Percentiles rank a stretch among this genome's conserved stretches.
Conservation (phyloP, 257 asterid genomes). For the Solanum phureja region DNA sequence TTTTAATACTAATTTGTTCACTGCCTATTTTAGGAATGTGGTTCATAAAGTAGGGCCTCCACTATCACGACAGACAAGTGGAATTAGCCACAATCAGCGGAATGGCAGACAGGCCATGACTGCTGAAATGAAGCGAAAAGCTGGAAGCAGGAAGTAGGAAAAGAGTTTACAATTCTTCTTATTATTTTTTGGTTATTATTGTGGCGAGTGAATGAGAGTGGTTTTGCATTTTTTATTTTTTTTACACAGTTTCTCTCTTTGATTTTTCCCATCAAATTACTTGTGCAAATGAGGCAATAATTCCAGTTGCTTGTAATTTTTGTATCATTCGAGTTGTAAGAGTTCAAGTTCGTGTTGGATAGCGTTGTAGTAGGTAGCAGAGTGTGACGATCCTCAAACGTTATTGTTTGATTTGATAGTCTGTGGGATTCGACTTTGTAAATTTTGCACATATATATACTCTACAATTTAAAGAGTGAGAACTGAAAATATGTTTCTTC, state of each 20-base stretch:
- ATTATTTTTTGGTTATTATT: neutral
- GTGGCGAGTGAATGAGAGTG: conserved; percentile 17
- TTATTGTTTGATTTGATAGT: neutral
- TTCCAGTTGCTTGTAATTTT: conserved; percentile 46
- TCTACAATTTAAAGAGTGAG: neutral
- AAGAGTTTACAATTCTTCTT: conserved; percentile 5
- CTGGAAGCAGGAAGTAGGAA: conserved; percentile 49
- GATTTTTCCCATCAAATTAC: neutral
- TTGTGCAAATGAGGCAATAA: conserved; percentile 34
- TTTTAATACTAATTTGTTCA: neutral
- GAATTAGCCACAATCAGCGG: conserved; percentile 34
- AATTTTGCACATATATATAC: neutral
- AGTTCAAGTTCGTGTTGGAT: neutral
- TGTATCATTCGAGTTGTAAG: neutral
- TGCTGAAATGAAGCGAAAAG: conserved; percentile 53
- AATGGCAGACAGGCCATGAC: conserved; percentile 34
- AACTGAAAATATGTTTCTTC: neutral
- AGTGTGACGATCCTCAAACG: neutral
- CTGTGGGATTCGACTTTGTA: neutral
- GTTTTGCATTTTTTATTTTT: conserved; percentile 3
- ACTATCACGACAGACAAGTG: conserved; percentile 44
- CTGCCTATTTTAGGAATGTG: conserved; percentile 38
- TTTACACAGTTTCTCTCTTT: neutral
- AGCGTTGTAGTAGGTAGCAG: neutral
- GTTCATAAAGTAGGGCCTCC: conserved; percentile 56